phyloP scores from a whole-genome alignment of 345 rosid species.

The Heritiera littoralis region DNA sequence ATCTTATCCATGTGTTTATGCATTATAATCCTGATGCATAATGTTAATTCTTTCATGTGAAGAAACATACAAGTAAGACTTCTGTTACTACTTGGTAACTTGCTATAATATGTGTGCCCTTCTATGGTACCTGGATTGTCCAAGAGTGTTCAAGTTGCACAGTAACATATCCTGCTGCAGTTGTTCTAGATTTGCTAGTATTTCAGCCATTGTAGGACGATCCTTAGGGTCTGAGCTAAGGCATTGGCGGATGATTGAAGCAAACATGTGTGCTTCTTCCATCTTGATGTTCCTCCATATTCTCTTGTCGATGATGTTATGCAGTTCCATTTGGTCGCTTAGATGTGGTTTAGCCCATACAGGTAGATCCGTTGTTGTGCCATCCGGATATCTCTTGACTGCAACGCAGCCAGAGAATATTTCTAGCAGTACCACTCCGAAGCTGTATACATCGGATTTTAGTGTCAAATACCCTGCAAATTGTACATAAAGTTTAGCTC shows the following conservation, averaged over 20 bases:
- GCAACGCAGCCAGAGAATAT: constrained; percentile 32
- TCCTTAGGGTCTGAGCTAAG: constrained; percentile 23
- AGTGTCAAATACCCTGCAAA: constrained; percentile 31
- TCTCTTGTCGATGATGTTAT: constrained; percentile 34
- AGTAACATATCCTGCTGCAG: constrained; percentile 16
- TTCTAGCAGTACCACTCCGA: constrained; percentile 43
- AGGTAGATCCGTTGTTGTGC: constrained; percentile 5
- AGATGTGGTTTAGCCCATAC: constrained; percentile 33
- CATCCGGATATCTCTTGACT: constrained; percentile 22
- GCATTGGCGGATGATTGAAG: constrained; percentile 32
- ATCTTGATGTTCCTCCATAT: constrained; percentile 25
- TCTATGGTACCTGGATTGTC: neutral
- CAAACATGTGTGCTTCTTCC: constrained; percentile 34
- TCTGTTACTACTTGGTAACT: neutral
- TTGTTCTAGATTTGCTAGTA: constrained; percentile 28
- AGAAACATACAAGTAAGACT: neutral
- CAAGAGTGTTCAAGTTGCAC: neutral
- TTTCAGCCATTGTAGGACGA: constrained; percentile 32
- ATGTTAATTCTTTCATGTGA: neutral
- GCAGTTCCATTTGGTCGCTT: constrained; percentile 22
- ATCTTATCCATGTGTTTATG: neutral
- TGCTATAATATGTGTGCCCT: neutral
- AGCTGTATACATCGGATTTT: constrained; percentile 39
- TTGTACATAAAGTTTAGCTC: neutral
- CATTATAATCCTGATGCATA: neutral